Percentiles rank a stretch among this genome's conserved stretches.
Evolutionary conservation across 1,139 yeast genomes (phyloP).

Genomic region (Nakaseomyces nivariensis): DNA sequence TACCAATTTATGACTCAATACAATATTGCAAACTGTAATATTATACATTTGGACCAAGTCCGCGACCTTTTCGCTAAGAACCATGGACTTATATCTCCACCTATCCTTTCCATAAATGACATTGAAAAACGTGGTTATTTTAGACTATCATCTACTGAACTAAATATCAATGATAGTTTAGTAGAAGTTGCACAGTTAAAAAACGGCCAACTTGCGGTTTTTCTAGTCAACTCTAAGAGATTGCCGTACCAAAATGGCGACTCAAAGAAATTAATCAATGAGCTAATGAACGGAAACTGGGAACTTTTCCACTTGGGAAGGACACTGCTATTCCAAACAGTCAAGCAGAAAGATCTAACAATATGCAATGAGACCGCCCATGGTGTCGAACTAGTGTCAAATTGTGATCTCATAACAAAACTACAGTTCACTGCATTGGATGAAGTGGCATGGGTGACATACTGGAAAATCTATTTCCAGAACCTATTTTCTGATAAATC

Average conservation of each 20-base stretch:
- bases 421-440: slow-evolving; percentile 14
- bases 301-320: slow-evolving; percentile 22
- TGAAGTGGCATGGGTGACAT: slow-evolving; percentile 13
- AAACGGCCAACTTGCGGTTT: slow-evolving; percentile 28
- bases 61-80: slow-evolving; percentile 10
- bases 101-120: slow-evolving; percentile 10
- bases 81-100: slow-evolving; percentile 9
- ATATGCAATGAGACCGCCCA: slow-evolving; percentile 5
- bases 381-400: slow-evolving; percentile 11
- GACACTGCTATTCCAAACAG: slow-evolving; percentile 30
- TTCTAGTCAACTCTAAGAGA: slow-evolving; percentile 24
- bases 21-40: slow-evolving; percentile 9
- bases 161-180: slow-evolving; percentile 13
- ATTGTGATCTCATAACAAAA: slow-evolving; percentile 11
- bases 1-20: slow-evolving; percentile 10
- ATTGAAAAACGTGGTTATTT: slow-evolving; percentile 14
- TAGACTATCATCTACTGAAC: slow-evolving; percentile 8
- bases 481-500: slow-evolving; percentile 5
- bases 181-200: slow-evolving; percentile 25
- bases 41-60: slow-evolving; percentile 4
- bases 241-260: slow-evolving; percentile 6
- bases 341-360: slow-evolving; percentile 27
- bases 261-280: slow-evolving; percentile 7
- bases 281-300: slow-evolving; percentile 6
- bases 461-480: slow-evolving; percentile 14